Base-by-base conservation (phyloP, 805 yeast genomes). In the Candida odintsovae region DNA sequence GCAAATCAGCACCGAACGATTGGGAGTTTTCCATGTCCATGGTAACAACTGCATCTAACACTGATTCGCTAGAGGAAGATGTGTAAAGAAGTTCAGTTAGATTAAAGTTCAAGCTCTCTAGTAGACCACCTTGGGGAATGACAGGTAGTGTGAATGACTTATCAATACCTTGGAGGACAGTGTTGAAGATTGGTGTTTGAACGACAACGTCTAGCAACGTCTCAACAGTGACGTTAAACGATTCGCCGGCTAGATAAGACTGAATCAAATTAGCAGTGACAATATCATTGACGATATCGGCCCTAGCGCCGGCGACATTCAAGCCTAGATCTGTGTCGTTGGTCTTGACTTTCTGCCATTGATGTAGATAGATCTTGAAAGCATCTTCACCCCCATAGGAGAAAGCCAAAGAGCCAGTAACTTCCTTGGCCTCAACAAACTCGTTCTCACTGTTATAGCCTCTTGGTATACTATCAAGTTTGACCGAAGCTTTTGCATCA, bases 21-120 rank as follows among this genome's bases (percentile, higher is more conserved):
- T 67, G 51, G 1, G 75, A 73, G 50, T 72, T 74, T 12, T 44
- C 31, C 3, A 73, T 29, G 16, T 59, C 62, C 6, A 67, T 28
- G 37, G 63, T 69, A 26, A 66, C 56, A 38, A 62, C 39, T 5
- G 75, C 42, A 6, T 56, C 50, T 13, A 69, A 47, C 2, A 51
- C 52, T 0, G 53, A 47, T 1, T 45, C 33, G 10, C 56, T 51
- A 1, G 76, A 63, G 2, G 62, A 59, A 6, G 38, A 15, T 13
- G 67, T 43, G n/a, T 68, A 57, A 5, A 47, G 29, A 13, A 69
- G 46, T 1, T 52, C 47, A 20, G 47, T 19, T 19, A 56, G 42
- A 2, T 21, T 36, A 5, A 50, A 21, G 4, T 39, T 45, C 4
- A 55, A 15, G 8, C 38, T 26, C 1, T 49, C 46, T 6, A 49